Percentiles rank a stretch among this genome's conserved stretches.
These are phyloP conservation scores for Elsinoe australis DNA, from an alignment of 2,329 filamentous ascomycete genomes.

Conservation along the genomic window DNA sequence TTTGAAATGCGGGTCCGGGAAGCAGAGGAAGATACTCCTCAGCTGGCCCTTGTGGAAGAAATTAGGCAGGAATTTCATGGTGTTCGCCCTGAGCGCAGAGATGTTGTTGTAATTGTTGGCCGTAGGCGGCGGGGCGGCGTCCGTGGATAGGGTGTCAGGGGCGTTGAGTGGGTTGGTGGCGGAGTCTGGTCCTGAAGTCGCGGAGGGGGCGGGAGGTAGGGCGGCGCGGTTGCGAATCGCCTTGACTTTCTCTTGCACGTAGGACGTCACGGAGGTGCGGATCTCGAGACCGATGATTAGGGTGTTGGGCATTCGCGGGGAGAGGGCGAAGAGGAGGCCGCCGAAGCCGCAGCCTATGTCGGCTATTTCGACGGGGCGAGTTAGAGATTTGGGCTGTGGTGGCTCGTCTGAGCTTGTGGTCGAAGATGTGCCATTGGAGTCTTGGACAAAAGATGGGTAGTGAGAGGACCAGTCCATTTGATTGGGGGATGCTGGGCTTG, in stretches of 20 bases:
- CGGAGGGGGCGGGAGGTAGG: conserved; percentile 9
- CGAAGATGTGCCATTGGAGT: conserved; percentile 16
- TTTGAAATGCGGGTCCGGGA: conserved; percentile 98
- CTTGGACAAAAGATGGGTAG: conserved; percentile 63
- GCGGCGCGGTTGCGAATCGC: conserved; percentile 53
- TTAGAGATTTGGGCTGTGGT: conserved; percentile 32
- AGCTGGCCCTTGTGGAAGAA: conserved; percentile 81
- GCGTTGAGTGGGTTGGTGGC: conserved; percentile 22
- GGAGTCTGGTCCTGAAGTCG: conserved; percentile 8
- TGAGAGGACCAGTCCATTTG: conserved; percentile 87
- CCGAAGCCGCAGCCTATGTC: conserved; percentile 98
- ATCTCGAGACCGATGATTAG: conserved; percentile 93
- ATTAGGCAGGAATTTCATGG: conserved; percentile 99
- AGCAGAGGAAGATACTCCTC: conserved; percentile 91
- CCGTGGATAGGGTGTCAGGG: neutral
- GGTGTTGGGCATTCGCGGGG: conserved; percentile 70
- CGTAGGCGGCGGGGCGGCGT: conserved; percentile 26
- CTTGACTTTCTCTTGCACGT: conserved; percentile 77
- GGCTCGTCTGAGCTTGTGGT: conserved; percentile 7
- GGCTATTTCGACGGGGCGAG: conserved; percentile 75
- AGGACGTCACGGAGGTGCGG: conserved; percentile 79
- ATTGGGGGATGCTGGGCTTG: conserved; percentile 68
- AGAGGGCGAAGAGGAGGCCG: conserved; percentile 77
- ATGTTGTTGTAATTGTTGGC: conserved; percentile 65
- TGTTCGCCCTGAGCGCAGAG: conserved; percentile 81